These are phyloP conservation scores for Tetrapisispora nanseiensis DNA, from an alignment of 805 yeast species.

Conservation along the genomic window DNA sequence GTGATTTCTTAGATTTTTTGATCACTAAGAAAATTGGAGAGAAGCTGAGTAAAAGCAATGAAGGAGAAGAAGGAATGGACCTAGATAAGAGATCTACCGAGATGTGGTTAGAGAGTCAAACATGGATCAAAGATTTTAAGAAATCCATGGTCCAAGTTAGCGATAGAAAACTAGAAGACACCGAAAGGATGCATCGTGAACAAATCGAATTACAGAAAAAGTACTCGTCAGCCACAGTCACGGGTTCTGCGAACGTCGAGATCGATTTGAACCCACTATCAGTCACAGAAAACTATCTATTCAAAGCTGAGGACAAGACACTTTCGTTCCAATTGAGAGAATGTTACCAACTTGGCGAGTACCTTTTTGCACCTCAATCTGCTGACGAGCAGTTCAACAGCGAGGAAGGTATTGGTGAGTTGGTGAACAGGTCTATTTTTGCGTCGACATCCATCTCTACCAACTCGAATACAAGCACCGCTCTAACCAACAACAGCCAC, in stretches of 20 bases:
- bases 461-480: background rate
- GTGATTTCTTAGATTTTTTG: slow-evolving; percentile 70
- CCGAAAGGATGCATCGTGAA: slow-evolving; percentile 18
- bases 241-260: background rate
- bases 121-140: slow-evolving; percentile 28
- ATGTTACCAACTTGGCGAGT: slow-evolving; percentile 20
- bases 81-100: slow-evolving; percentile 8
- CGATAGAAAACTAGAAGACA: slow-evolving; percentile 19
- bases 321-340: slow-evolving; percentile 18
- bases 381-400: slow-evolving; percentile 11
- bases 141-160: slow-evolving; percentile 23
- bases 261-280: slow-evolving; percentile 13
- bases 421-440: slow-evolving; percentile 20
- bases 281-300: slow-evolving; percentile 16
- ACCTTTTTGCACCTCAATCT: slow-evolving; percentile 22
- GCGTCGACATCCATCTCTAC: slow-evolving; percentile 16
- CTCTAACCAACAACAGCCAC: background rate
- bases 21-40: slow-evolving; percentile 39
- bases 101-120: slow-evolving; percentile 20
- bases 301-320: slow-evolving; percentile 11
- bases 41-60: background rate
- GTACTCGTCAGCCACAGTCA: slow-evolving; percentile 8
- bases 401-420: slow-evolving; percentile 22
- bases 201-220: slow-evolving; percentile 18
- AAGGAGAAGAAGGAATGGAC: background rate